These are phyloP conservation scores for Populus pruinosa DNA, from an alignment of 345 rosid genomes.

Conservation along the genomic window DNA sequence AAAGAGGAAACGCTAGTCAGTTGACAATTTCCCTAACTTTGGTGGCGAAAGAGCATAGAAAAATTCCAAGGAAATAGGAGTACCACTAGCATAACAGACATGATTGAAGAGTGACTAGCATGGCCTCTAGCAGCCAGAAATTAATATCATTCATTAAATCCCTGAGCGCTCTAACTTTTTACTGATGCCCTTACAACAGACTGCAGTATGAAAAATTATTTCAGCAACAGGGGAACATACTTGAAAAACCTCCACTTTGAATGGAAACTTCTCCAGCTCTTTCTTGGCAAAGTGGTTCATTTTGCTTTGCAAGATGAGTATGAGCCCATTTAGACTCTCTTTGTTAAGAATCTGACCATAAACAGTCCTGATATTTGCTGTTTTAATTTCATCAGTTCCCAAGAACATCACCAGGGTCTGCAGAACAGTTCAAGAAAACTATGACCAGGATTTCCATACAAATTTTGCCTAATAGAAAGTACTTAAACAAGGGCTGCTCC, in stretches of 20 bases:
- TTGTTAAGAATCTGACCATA: slow-evolving; percentile 9
- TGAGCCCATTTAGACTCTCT: slow-evolving; percentile 24
- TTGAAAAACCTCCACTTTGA: slow-evolving; percentile 33
- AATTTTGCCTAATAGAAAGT: too few relatives aligned
- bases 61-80: too few relatives aligned
- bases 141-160: not conserved
- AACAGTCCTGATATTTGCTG: slow-evolving; percentile 8
- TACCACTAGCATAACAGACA: not conserved
- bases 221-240: slow-evolving; percentile 11
- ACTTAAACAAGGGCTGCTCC: too few relatives aligned
- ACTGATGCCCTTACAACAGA: not conserved
- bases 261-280: slow-evolving; percentile 21
- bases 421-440: not conserved
- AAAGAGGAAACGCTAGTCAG: not conserved
- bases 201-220: not conserved
- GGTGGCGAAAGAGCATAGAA: not conserved
- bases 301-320: slow-evolving; percentile 34
- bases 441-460: not conserved
- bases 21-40: not conserved
- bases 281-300: slow-evolving; percentile 28
- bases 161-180: too few relatives aligned
- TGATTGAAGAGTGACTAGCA: not conserved
- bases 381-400: slow-evolving; percentile 28
- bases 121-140: not conserved
- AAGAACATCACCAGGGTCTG: slow-evolving; percentile 36